A percentile compares a stretch with the other conserved stretches of the same genome.
phyloP scores from a whole-genome alignment of 208 protist genomes.

The Giardia muris region DNA sequence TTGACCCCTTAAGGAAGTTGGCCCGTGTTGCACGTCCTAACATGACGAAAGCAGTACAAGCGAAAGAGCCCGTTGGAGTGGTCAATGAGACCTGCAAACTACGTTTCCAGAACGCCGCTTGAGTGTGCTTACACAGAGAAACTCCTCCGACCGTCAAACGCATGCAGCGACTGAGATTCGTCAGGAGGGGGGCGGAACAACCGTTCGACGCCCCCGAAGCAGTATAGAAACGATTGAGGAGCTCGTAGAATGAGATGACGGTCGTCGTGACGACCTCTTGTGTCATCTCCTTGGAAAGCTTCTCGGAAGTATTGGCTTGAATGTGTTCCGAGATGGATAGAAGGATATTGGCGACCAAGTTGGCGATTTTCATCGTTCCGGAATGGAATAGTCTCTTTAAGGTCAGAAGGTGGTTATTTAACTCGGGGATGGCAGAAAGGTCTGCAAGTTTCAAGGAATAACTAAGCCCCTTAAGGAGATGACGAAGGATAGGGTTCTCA shows the following conservation, averaged over 20 bases:
- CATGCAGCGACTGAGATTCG: neutral
- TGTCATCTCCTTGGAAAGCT: neutral
- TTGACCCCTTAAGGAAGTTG: no score
- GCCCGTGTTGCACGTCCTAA: no score
- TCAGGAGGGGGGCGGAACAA: neutral
- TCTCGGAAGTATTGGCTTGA: neutral
- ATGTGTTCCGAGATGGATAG: neutral
- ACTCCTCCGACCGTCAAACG: neutral
- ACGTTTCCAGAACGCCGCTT: neutral
- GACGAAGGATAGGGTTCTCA: neutral
- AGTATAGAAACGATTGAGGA: neutral
- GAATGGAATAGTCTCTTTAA: neutral
- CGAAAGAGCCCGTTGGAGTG: no score
- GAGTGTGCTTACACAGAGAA: neutral
- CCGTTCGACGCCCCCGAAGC: neutral
- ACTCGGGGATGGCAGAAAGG: neutral
- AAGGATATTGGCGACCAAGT: neutral
- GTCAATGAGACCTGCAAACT: neutral
- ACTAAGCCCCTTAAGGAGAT: neutral
- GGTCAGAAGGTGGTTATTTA: neutral
- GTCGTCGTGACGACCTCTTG: neutral
- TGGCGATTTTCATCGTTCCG: neutral
- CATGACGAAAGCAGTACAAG: no score
- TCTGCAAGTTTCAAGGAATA: neutral
- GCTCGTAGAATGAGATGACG: neutral